Base-by-base conservation (phyloP, 2,329 filamentous ascomycete genomes). In the Alternaria arborescens region DNA sequence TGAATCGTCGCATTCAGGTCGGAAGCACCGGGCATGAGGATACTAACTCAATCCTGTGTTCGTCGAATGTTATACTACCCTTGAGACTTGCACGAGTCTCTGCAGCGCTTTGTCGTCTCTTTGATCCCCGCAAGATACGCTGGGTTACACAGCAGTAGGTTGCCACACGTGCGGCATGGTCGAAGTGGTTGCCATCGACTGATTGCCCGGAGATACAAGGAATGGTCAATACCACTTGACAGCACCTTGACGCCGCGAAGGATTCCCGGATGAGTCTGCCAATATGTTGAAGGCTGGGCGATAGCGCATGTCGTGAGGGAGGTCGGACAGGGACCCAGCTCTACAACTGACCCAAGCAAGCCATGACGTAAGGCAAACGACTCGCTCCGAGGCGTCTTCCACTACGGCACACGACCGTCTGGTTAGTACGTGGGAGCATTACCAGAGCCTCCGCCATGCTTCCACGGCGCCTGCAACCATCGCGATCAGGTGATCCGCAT, bases 341-440 rank as follows among this genome's bases (percentile, higher is more conserved):
- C 55, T 67, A 63, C 52, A 64, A 61, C 64, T 70, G 32, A 38
- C 60, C 58, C 30, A 36, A 64, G 55, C 28, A 11, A 40, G 56
- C 55, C 40, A 58, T 69, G 65, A 69, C 60, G 67, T 68, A 68
- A 67, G 47, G 30, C 41, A 34, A 6, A 26, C 52, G 54, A 30
- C 34, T 30, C 59, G 30, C 36, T 40, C 58, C 57, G 60, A 51
- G 56, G 52, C 50, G 32, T 50, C 53, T 34, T 50, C 46, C 54
- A 52, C 52, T 51, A 59, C 54, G 55, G 59, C 46, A 56, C 42
- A 60, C 51, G 52, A 61, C 61, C 41, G 34, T 56, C 42, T 47
- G 14, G 44, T 43, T 50, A 52, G 52, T 36, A 44, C 52, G 56
- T 48, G 58, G 46, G 59, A 53, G 58, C 58, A 52, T 61, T 59